A percentile compares a stretch with the other conserved stretches of the same genome.
Conservation (phyloP, 768 basidiomycete species). For the Mycena capillaripes region DNA sequence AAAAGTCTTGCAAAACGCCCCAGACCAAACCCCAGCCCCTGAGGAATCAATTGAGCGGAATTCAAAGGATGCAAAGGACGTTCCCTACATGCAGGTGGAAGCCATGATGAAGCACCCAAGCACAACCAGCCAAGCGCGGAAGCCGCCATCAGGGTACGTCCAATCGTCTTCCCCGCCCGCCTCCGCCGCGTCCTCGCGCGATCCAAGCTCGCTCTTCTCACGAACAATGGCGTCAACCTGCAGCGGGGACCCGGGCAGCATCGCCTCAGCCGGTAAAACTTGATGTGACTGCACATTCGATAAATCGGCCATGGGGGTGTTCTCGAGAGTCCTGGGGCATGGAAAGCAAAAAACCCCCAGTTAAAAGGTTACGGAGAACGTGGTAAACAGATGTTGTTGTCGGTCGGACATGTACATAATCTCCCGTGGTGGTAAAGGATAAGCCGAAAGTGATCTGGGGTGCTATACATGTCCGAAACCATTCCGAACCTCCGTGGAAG, state of each 20-base stretch:
- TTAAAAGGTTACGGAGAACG: conserved; percentile 15
- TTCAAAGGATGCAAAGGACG: not conserved
- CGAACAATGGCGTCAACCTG: not conserved
- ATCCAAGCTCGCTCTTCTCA: conserved; percentile 17
- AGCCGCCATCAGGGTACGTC: conserved; percentile 47
- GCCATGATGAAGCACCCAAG: conserved; percentile 47
- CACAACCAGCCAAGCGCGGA: conserved; percentile 49
- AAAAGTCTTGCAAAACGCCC: conserved; percentile 50
- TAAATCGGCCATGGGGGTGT: conserved; percentile 28
- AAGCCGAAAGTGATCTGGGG: conserved; percentile 17
- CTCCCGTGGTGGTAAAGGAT: conserved; percentile 16
- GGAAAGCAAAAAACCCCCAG: conserved; percentile 10
- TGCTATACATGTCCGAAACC: not conserved
- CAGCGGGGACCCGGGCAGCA: conserved; percentile 22
- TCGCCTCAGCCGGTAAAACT: conserved; percentile 32
- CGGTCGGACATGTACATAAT: not conserved
- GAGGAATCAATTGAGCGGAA: not conserved
- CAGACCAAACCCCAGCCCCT: conserved; percentile 43
- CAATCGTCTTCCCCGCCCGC: conserved; percentile 20
- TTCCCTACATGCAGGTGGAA: conserved; percentile 43
- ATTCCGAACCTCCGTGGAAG: no score
- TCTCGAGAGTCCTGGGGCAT: conserved; percentile 18
- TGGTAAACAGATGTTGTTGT: conserved; percentile 8
- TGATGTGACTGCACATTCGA: conserved; percentile 25
- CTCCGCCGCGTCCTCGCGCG: not conserved